Evolutionary conservation across 2,329 filamentous ascomycete genomes (phyloP).

Genomic region (Hypoxylon sp.): DNA sequence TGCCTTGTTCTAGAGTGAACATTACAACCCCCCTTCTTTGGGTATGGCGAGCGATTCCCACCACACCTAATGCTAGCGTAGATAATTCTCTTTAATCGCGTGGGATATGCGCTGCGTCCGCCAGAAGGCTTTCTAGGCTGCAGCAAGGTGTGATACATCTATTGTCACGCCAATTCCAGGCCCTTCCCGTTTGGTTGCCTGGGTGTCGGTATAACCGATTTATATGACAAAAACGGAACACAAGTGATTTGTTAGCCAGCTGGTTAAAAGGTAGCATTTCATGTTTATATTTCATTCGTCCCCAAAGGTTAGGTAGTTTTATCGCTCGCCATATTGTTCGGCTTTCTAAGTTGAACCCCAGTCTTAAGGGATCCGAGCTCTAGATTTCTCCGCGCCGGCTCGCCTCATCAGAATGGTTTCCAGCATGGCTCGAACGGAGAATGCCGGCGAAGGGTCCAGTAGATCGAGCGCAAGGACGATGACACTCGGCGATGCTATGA

Average conservation of each 20-base stretch:
- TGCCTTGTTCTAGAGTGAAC: slow-evolving; percentile 25
- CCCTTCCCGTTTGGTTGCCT: slow-evolving; percentile 24
- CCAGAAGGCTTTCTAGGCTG: slow-evolving; percentile 13
- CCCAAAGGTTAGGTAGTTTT: slow-evolving; percentile 1
- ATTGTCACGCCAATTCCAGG: slow-evolving; percentile 14
- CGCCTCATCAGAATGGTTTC: slow-evolving; percentile 13
- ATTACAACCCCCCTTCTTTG: slow-evolving; percentile 12
- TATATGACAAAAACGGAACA: slow-evolving; percentile 22
- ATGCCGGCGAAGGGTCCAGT: slow-evolving; percentile 32
- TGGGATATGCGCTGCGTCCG: slow-evolving; percentile 19
- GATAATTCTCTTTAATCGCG: slow-evolving; percentile 17
- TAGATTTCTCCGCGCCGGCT: slow-evolving; percentile 2
- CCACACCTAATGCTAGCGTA: slow-evolving; percentile 10
- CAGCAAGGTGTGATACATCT: slow-evolving; percentile 22
- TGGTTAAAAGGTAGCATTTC: slow-evolving; percentile 14
- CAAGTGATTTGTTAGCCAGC: slow-evolving; percentile 11
- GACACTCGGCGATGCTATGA: slow-evolving; percentile 60
- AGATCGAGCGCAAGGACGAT: slow-evolving; percentile 22
- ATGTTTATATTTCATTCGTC: slow-evolving; percentile 18
- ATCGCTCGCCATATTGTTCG: slow-evolving; percentile 11
- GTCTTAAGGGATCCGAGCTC: not conserved
- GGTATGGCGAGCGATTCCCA: slow-evolving; percentile 20
- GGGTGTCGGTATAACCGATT: slow-evolving; percentile 29
- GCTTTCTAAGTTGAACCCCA: slow-evolving; percentile 11
- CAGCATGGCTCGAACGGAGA: slow-evolving; percentile 8